These are phyloP conservation scores for Persicaria maculosa DNA, from an alignment of 148 eudicot species.

Conservation along the genomic window DNA sequence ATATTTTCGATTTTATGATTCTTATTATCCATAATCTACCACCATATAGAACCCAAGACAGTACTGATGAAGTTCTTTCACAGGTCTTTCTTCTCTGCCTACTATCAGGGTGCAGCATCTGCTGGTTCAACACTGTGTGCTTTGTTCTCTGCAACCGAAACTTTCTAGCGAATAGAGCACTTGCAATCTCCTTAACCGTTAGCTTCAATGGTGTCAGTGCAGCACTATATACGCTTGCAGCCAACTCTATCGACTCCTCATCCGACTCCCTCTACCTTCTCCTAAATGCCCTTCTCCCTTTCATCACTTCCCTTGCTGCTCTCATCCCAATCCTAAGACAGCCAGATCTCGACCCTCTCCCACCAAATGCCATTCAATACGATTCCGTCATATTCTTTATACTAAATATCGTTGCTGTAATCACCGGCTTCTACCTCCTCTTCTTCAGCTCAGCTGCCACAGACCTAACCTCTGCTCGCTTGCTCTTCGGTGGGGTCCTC, in stretches of 20 bases:
- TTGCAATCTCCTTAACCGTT: conserved; percentile 69
- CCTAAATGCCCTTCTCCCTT: conserved; percentile 62
- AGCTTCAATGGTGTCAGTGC: conserved; percentile 90
- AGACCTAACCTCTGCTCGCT: conserved; percentile 21
- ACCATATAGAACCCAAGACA: neutral
- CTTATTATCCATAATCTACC: neutral
- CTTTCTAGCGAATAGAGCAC: conserved; percentile 54
- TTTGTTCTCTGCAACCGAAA: conserved; percentile 70
- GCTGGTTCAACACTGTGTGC: conserved; percentile 96
- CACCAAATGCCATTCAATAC: conserved; percentile 30
- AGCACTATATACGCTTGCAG: conserved; percentile 72
- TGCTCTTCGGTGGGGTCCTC: conserved; percentile 59
- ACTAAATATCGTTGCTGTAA: conserved; percentile 48
- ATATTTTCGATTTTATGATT: neutral
- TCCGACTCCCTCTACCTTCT: conserved; percentile 58
- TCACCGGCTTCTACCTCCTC: conserved; percentile 79
- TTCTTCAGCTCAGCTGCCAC: conserved; percentile 36
- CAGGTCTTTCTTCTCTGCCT: conserved; percentile 13
- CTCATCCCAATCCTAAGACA: conserved; percentile 64
- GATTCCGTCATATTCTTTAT: conserved; percentile 59
- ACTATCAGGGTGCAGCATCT: conserved; percentile 51
- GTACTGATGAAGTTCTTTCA: neutral
- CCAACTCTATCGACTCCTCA: conserved; percentile 53
- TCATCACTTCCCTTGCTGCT: conserved; percentile 42
- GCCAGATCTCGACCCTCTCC: conserved; percentile 37